These are phyloP conservation scores for Trichophyton verrucosum DNA, from an alignment of 2,329 filamentous ascomycete species.

Conservation along the genomic window DNA sequence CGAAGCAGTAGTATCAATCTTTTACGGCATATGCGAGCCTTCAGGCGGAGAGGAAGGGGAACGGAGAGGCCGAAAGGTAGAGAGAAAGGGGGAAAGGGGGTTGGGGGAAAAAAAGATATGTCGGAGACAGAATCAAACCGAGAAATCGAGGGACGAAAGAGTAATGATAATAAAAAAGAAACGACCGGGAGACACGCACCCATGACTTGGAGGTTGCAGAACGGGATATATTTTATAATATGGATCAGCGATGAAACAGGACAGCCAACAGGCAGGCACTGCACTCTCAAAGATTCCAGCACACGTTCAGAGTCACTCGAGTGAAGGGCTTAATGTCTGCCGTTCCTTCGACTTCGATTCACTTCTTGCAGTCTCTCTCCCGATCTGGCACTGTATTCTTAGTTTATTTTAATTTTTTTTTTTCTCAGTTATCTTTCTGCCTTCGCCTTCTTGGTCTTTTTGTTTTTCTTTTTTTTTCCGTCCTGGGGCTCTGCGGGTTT, in stretches of 20 bases:
- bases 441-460: background rate
- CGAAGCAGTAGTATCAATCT: background rate
- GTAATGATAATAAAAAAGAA: slow-evolving; percentile 6
- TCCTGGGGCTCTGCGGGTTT: slow-evolving; percentile 5
- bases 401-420: background rate
- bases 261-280: slow-evolving; percentile 5
- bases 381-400: background rate
- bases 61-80: background rate
- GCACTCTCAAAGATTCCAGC: slow-evolving; percentile 1
- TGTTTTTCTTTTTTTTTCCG: background rate
- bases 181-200: slow-evolving; percentile 12
- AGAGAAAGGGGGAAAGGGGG: background rate
- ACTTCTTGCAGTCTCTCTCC: background rate
- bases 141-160: slow-evolving; percentile 2
- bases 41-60: background rate
- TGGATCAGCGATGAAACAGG: slow-evolving; percentile 12
- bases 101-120: background rate
- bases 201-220: slow-evolving; percentile 13
- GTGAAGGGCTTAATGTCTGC: background rate
- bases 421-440: background rate
- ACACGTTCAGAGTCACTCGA: slow-evolving; percentile 4
- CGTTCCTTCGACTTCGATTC: background rate
- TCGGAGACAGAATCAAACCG: background rate
- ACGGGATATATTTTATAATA: slow-evolving; percentile 3
- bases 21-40: background rate